Base-by-base conservation (phyloP, 257 asterid genomes). In the Gardenia jasminoides region DNA sequence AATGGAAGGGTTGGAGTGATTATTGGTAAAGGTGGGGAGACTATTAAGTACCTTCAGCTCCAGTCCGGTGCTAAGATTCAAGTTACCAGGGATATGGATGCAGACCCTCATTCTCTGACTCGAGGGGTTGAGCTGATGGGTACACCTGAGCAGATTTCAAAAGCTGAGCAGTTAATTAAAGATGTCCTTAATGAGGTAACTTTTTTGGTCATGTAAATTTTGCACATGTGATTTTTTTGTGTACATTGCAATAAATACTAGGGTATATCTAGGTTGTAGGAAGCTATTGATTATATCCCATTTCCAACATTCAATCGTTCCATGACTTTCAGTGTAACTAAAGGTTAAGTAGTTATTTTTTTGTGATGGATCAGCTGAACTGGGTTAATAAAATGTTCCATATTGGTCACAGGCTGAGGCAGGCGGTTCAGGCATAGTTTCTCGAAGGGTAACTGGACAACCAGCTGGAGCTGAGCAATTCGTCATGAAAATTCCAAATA, bases 51-150 rank as follows among this genome's bases (percentile, higher is more conserved):
- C 66, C 96, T 93, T 76, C 97, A 95, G 77, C 80, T 79, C 67
- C 93, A 89, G 83, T 92, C 98, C 17, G 98, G 99, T 56, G 97
- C 99, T 30, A 94, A 92, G 85, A 93, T 95, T 87, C 98, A 95
- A 88, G 97, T 93, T 72, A 94, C 98, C 0, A 86, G 94, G 84
- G 97, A 91, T 76, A 89, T 87, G 92, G 97, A 93, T 72, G 89
- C 97, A 0, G 95, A 91, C 68, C 97, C 97, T n/a, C 85, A 90
- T 81, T 87, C 96, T 78, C 65, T 83, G 33, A 86, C 92, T 15
- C 85, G 97, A 78, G 94, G 79, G 11, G 97, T 93, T 47, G 97
- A 91, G 80, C 95, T 93, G 79, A 89, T 66, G 87, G 97, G 97
- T 15, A 88, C 97, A 66, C 88, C 93, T 15, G 97, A 93, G 67